Evolutionary conservation across 1,284 basidiomycete species (phyloP).

Genomic region (Trichosporon sp.): DNA sequence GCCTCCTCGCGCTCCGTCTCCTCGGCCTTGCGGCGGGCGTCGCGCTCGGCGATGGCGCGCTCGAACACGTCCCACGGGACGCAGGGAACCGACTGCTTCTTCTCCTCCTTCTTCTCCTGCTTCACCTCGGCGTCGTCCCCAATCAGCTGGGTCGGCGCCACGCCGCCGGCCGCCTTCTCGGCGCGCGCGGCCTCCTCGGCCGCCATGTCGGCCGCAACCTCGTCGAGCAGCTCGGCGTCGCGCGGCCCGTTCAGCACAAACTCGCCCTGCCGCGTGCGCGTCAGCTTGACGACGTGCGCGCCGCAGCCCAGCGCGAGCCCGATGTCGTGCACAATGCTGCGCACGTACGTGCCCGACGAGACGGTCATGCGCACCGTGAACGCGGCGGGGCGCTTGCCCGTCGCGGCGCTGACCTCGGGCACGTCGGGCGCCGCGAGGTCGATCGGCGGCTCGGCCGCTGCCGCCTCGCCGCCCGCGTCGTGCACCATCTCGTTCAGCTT

Average conservation of each 20-base stretch:
- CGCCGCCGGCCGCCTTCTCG: conserved; percentile 2
- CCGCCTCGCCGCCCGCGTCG: conserved; percentile 30
- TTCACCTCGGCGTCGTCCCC: background rate
- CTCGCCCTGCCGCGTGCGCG: conserved; percentile 74
- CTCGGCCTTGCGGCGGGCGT: conserved; percentile 44
- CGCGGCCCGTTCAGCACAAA: conserved; percentile 57
- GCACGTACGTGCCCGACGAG: conserved; percentile 93
- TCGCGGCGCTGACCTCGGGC: conserved; percentile 48
- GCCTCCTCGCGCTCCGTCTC: conserved; percentile 50
- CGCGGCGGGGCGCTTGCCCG: conserved; percentile 58
- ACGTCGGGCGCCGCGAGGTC: conserved; percentile 35
- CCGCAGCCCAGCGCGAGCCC: conserved; percentile 74
- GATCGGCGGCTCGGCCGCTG: conserved; percentile 33
- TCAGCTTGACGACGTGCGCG: conserved; percentile 85
- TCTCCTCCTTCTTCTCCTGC: background rate
- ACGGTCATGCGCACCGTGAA: conserved; percentile 88
- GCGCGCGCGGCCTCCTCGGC: conserved; percentile 19
- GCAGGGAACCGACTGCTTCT: conserved; percentile 50
- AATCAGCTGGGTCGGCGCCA: background rate
- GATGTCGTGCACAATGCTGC: conserved; percentile 86
- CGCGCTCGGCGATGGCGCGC: conserved; percentile 55
- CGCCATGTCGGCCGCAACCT: conserved; percentile 16
- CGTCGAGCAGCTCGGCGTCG: conserved; percentile 33
- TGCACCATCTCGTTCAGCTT: conserved; percentile 54
- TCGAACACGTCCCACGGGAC: conserved; percentile 76